Evolutionary conservation across 345 rosid species (phyloP).

Genomic region (Zanthoxylum bungeanum): DNA sequence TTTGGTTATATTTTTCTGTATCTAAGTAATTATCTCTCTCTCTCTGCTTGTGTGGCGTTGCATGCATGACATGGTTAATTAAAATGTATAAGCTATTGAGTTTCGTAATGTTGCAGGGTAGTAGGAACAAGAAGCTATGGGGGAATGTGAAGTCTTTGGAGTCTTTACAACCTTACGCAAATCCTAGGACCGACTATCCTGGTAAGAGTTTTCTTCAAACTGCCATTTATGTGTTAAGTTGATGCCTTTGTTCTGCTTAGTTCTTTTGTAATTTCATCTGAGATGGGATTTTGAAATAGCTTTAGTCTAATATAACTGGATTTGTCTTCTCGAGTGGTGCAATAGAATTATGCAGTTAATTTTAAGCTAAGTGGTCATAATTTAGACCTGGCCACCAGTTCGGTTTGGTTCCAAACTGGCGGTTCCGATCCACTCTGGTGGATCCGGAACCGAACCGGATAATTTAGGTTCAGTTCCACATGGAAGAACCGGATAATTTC

Average conservation of each 20-base stretch:
- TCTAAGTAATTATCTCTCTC: neutral
- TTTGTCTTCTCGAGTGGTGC: neutral
- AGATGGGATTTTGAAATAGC: neutral
- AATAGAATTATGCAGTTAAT: neutral
- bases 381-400: too few species aligned
- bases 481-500: too few species aligned
- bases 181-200: constrained; percentile 70
- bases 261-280: neutral
- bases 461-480: too few species aligned
- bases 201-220: constrained; percentile 45
- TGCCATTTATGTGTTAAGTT: neutral
- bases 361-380: neutral
- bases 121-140: constrained; percentile 71
- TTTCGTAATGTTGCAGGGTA: constrained; percentile 37
- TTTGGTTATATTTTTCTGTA: neutral
- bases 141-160: constrained; percentile 64
- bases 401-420: too few species aligned
- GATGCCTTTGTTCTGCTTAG: neutral
- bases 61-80: constrained; percentile 1
- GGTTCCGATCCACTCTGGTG: too few species aligned
- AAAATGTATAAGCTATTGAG: constrained; percentile 1
- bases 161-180: constrained; percentile 89
- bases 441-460: too few species aligned
- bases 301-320: neutral
- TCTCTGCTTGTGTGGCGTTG: neutral